Base-by-base conservation (phyloP, 2,329 filamentous ascomycete genomes). In the Epichloe uncinata region DNA sequence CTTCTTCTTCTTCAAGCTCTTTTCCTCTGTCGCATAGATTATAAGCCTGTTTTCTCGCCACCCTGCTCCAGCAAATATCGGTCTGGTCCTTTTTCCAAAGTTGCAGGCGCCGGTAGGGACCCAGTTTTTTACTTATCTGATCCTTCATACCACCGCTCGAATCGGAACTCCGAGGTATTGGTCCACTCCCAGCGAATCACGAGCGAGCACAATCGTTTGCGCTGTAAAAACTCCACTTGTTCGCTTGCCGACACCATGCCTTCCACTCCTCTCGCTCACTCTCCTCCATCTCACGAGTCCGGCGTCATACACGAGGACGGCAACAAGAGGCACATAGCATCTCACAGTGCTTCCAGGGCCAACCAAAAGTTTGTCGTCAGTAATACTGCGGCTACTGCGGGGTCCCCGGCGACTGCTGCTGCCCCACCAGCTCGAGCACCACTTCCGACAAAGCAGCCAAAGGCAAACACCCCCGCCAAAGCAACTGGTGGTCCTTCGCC, bases 161-260 rank as follows among this genome's bases (percentile, higher is more conserved):
- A 51, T 62, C 61, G 60, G 61, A 62, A 54, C 49, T 63, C 56
- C 58, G 58, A 63, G 56, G 46, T 9, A 42, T 37, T 42, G 15
- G 46, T n/a, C 42, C 49, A 42, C 46, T 11, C 13, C 5, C 44
- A 43, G 50, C 53, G 49, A 54, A 51, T 51, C 50, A 47, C 41
- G 13, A 49, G 33, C 11, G 40, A 43, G 48, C 26, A 36, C 41
- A 35, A 45, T 5, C 50, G 18, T 18, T 52, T 51, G 42, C 38
- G 50, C 34, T 34, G 50, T 53, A 54, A 49, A 50, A 50, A 46
- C 49, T 45, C 52, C 49, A 47, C 48, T 40, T 40, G 16, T 43
- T 42, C 48, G 15, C 35, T 42, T 50, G 16, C 52, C 45, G 47
- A 48, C 53, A 61, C 42, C 45, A 64, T 63, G 61, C 49, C 58